phyloP scores from a whole-genome alignment of 192 early-diverging fungal species.

The Umbelopsis sp. region DNA sequence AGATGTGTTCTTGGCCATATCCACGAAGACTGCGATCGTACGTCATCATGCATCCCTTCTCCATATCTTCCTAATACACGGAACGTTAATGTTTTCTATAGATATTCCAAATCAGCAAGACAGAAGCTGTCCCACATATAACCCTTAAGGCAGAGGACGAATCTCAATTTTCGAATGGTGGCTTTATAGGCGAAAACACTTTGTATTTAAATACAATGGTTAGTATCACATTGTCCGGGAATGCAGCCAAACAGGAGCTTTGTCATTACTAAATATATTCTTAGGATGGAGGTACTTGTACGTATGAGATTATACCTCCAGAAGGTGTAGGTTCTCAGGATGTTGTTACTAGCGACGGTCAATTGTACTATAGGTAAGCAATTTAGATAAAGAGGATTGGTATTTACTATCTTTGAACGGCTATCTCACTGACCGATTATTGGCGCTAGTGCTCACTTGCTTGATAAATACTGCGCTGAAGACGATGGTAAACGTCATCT shows the following conservation, averaged over 20 bases:
- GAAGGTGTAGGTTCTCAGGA: constrained; percentile 1
- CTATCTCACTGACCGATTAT: neutral
- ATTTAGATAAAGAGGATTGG: neutral
- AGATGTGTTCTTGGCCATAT: constrained; percentile 35
- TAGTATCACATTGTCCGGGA: neutral
- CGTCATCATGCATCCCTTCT: neutral
- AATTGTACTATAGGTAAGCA: constrained; percentile 37
- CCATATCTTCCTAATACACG: neutral
- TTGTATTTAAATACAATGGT: constrained; percentile 51
- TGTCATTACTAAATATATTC: neutral
- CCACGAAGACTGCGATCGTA: constrained; percentile 33
- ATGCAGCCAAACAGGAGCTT: neutral
- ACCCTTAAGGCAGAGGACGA: constrained; percentile 12
- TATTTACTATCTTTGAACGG: neutral
- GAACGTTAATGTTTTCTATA: neutral
- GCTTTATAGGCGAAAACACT: constrained; percentile 31
- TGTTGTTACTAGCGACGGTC: constrained; percentile 16
- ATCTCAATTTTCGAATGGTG: constrained; percentile 39
- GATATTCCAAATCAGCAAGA: constrained; percentile 9
- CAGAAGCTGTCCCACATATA: constrained; percentile 22
- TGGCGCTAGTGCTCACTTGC: neutral
- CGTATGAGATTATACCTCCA: constrained; percentile 33
- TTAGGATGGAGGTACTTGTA: constrained; percentile 39
- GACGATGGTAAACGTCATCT: neutral
- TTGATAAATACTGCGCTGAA: neutral